Base-by-base conservation (phyloP, 2,329 filamentous ascomycete species). In the Didymella pomorum region DNA sequence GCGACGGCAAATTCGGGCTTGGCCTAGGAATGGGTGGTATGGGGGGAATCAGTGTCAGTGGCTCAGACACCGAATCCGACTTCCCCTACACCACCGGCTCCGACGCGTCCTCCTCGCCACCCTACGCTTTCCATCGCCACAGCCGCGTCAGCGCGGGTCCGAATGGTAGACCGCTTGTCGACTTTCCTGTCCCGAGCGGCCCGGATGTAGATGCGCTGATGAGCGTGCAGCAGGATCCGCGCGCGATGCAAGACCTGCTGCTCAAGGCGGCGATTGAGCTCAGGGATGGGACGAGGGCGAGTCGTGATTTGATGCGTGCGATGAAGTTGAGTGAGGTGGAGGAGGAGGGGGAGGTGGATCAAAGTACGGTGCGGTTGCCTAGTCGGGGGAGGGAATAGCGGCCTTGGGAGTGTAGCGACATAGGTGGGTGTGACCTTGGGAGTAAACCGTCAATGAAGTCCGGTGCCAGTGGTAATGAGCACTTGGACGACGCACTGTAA, bases 161-260 rank as follows among this genome's bases (percentile, higher is more conserved):
- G 2, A 71, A 72, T 33, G 74, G 74, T 1, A 68, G 68, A 21
- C 73, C 74, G 5, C 61, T 76, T 1, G 65, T 77, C 11, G 73
- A 73, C 1, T 77, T 77, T 23, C 72, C 74, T 0, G 46, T 76
- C 4, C 74, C 74, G 0, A 21, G 64, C 1, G 74, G 74, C 8
- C 71, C 72, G 5, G 69, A 71, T 37, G 49, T 70, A 0, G 73
- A 75, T 37, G 54, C 64, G 2, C 39, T 77, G 41, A 28, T 71
- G 18, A 68, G 65, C 1, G 51, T 61, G 5, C 65, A 69, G 3
- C 42, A 43, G 3, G 71, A 75, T 33, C 47, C 62, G 0, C 35
- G 52, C 2, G 31, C 61, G 0, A 28, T 77, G 63, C 63, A 67
- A 33, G 64, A 72, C n/a, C 55, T 67, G 52, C 52, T 77, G 35